These are phyloP conservation scores for Wickerhamomyces bovis DNA, from an alignment of 805 yeast species.

Conservation along the genomic window DNA sequence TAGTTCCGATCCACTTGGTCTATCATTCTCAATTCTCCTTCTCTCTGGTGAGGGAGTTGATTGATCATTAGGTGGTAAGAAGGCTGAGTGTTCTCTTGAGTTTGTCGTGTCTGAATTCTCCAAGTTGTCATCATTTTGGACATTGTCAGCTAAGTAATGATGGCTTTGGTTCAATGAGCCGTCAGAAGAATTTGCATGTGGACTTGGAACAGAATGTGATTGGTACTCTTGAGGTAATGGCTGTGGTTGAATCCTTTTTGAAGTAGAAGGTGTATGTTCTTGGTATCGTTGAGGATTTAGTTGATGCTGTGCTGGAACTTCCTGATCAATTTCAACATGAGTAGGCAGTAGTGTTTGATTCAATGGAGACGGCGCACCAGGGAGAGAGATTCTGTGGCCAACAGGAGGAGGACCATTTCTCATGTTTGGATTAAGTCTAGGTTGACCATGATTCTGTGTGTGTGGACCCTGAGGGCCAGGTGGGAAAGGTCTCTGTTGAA, in stretches of 20 bases:
- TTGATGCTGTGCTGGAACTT: neutral
- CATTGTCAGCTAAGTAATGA: constrained; percentile 23
- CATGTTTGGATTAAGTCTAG: neutral
- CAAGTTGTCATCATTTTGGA: constrained; percentile 8
- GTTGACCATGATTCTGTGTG: constrained; percentile 1
- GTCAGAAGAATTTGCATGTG: neutral
- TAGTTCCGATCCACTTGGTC: neutral
- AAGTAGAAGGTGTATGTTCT: neutral
- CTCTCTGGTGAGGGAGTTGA: constrained; percentile 21
- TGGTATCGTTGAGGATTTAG: neutral
- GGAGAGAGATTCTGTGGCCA: constrained; percentile 14
- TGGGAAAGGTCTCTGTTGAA: neutral
- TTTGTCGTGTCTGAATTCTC: neutral
- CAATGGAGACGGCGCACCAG: constrained; percentile 17
- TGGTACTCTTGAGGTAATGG: constrained; percentile 6
- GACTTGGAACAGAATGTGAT: constrained; percentile 1
- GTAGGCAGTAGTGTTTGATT: constrained; percentile 1
- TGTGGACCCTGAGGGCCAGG: constrained; percentile 1
- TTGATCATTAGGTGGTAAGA: constrained; percentile 15
- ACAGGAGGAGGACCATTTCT: neutral
- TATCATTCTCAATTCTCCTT: neutral
- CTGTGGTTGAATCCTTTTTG: neutral
- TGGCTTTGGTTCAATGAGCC: constrained; percentile 5
- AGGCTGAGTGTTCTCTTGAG: constrained; percentile 2
- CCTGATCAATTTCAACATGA: neutral